Conservation (phyloP, 2,329 filamentous ascomycete species). For the Penicillium thymicola region DNA sequence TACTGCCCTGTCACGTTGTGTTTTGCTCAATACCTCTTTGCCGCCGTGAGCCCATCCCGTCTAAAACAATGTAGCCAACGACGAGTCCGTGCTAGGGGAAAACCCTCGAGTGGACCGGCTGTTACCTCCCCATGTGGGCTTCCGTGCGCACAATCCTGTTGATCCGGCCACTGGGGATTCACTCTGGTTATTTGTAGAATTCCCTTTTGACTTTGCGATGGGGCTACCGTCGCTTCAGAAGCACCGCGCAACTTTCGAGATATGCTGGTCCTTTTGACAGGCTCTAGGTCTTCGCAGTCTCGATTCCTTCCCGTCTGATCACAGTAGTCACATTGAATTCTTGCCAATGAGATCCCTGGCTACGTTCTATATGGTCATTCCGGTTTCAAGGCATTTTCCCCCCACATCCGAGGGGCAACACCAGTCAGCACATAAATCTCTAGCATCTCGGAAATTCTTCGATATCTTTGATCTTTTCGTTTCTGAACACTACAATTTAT, state of each 20-base stretch:
- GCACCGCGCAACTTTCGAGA: slow-evolving; percentile 10
- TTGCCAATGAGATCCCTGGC: slow-evolving; percentile 27
- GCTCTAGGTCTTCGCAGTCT: slow-evolving; percentile 13
- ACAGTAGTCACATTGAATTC: slow-evolving; percentile 17
- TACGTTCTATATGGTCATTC: slow-evolving; percentile 18
- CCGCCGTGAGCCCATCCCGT: slow-evolving; percentile 13
- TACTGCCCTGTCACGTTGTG: slow-evolving; percentile 13
- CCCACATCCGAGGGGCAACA: slow-evolving; percentile 18
- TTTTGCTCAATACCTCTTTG: slow-evolving; percentile 1
- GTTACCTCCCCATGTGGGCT: slow-evolving; percentile 10
- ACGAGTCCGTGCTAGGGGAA: slow-evolving; percentile 3
- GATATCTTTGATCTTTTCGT: not conserved
- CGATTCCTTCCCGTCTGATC: slow-evolving; percentile 16
- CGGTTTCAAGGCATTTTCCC: slow-evolving; percentile 10
- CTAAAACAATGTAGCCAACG: slow-evolving; percentile 5
- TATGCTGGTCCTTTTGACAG: slow-evolving; percentile 9
- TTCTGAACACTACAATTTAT: slow-evolving; percentile 2
- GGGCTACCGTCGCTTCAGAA: slow-evolving; percentile 10
- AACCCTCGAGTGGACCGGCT: slow-evolving; percentile 7
- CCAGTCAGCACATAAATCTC: slow-evolving; percentile 18
- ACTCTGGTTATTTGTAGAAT: slow-evolving; percentile 14
- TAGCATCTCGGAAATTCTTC: not conserved
- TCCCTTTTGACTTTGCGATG: slow-evolving; percentile 12
- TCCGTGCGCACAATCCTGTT: slow-evolving; percentile 15
- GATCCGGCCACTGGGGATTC: slow-evolving; percentile 3